Conservation (phyloP, 306 rosid species). For the Vigna angularis region DNA sequence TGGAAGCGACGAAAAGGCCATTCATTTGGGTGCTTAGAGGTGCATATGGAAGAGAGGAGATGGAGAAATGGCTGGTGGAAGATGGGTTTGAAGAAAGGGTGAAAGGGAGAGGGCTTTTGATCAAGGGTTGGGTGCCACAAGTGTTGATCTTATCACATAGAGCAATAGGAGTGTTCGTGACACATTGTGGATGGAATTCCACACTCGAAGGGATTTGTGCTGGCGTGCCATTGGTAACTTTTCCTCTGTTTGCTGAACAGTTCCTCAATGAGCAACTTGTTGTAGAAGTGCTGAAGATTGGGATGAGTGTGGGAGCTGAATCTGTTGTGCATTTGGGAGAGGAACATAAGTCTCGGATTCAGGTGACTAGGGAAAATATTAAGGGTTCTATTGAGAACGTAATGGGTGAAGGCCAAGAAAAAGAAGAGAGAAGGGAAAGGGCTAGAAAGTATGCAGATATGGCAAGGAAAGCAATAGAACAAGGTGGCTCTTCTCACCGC, state of each 20-base stretch:
- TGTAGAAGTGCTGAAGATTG: constrained; percentile 42
- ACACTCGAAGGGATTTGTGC: constrained; percentile 53
- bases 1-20: constrained; percentile 55
- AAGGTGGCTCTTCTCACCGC: background rate
- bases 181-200: constrained; percentile 52
- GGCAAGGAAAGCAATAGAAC: background rate
- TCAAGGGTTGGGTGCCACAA: constrained; percentile 70
- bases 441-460: background rate
- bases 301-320: constrained; percentile 46
- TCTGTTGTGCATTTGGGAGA: constrained; percentile 19
- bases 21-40: constrained; percentile 23
- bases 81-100: constrained; percentile 42
- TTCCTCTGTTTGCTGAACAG: constrained; percentile 62
- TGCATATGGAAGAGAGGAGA: constrained; percentile 12
- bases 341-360: background rate
- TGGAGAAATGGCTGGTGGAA: background rate
- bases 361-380: background rate
- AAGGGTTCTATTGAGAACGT: background rate
- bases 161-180: constrained; percentile 56
- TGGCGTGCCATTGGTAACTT: constrained; percentile 57
- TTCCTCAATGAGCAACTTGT: constrained; percentile 54
- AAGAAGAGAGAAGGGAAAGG: background rate
- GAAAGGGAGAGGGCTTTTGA: constrained; percentile 52
- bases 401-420: constrained; percentile 3
- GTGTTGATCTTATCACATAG: constrained; percentile 56